Evolutionary conservation across 192 early-diverging fungal genomes (phyloP), one percentile per base, ranked within the genome.

Genomic region (Coemansia sp.): DNA sequence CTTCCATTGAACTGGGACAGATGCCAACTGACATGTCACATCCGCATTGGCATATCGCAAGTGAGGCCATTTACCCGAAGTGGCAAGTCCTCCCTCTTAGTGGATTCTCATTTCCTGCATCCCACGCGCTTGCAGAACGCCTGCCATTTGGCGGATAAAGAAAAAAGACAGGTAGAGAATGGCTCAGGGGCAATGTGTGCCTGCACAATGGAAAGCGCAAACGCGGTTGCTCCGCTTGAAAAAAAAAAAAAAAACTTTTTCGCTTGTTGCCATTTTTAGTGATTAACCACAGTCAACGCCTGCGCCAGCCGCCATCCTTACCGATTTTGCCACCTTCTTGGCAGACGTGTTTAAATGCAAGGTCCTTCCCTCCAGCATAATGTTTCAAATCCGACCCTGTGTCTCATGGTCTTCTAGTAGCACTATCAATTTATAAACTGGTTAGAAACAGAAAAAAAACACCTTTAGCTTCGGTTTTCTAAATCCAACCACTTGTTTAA

Each of bases 31-130:
- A 27, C 27, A 24, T 57, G 32, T 29, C 17, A 24, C 9, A 32
- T 56, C 25, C 54, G 24, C 20, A 30, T 56, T 30, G 30, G 17
- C 54, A 24, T 29, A 30, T 17, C 24, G 25, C 24, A 27, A 30
- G 27, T 57, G 50, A 29, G 60, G 60, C 50, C 46, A 62, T 62
- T 62, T 62, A 62, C 61, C 61, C 61, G 39, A 51, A n/a, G 20
- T 19, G 17, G 20, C 5, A 62, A 46, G 23, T 23, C 50, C 39
- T 50, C 36, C 24, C 39, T 30, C 42, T 39, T 25, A 25, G 11
- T 46, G 9, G 39, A 46, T 46, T 46, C 39, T 46, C 39, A 14
- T 46, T 46, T 46, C 39, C 39, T 46, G 39, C 39, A 46, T 46
- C 39, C 14, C 39, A 46, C 39, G 39, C 33, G 33, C 33, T 10